Evolutionary conservation across 2,329 filamentous ascomycete genomes (phyloP).

Genomic region (Fusarium sp.): DNA sequence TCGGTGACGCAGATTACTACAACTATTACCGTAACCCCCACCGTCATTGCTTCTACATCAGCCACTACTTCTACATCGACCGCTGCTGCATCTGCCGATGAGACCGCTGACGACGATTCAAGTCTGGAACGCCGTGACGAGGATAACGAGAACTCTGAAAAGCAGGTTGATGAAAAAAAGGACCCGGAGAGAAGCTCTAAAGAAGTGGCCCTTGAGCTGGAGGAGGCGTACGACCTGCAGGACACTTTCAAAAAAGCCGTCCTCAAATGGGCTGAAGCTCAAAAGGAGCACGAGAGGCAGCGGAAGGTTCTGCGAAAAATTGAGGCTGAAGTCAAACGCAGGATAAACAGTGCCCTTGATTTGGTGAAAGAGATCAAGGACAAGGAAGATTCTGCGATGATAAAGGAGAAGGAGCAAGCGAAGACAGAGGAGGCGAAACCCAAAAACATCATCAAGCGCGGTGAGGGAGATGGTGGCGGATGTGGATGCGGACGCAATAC

Average conservation of each 20-base stretch:
- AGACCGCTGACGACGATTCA: not conserved
- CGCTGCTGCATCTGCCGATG: not conserved
- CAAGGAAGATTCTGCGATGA: not conserved
- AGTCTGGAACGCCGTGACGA: not conserved
- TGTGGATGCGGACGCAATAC: not conserved
- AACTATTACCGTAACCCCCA: constrained; percentile 10
- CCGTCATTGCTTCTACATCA: not conserved
- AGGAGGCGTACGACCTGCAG: not conserved
- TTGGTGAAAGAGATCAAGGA: not conserved
- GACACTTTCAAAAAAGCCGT: not conserved
- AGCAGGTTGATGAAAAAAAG: not conserved
- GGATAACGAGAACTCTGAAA: not conserved
- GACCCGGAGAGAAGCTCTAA: not conserved
- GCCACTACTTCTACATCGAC: not conserved
- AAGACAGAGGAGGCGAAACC: not conserved
- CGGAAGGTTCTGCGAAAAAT: not conserved
- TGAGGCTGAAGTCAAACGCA: not conserved
- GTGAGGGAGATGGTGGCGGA: not conserved
- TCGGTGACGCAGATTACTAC: constrained; percentile 8
- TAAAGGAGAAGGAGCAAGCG: not conserved
- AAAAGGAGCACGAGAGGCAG: not conserved
- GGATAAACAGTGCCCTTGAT: not conserved
- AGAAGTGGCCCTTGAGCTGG: not conserved
- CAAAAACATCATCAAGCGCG: not conserved
- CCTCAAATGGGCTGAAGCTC: not conserved